Evolutionary conservation across 2,329 filamentous ascomycete genomes (phyloP), one percentile per base, ranked within the genome.

Genomic region (Colletotrichum acutatum): DNA sequence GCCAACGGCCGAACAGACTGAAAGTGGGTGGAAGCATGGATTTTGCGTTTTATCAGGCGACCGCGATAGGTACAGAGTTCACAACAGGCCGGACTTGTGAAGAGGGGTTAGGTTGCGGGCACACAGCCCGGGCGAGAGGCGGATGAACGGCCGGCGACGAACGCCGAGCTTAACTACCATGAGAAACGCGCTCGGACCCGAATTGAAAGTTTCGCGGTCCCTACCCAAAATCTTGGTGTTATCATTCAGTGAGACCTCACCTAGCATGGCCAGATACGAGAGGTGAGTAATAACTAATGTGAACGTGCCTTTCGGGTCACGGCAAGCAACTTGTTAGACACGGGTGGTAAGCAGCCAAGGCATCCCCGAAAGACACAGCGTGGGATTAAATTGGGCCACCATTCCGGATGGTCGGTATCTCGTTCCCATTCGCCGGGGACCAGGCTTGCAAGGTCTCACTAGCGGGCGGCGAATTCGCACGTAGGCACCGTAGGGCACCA

Each of bases 171-270:
- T 70, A 61, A 66, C 59, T 65, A 57, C 34, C n/a, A 65, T 5
- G 24, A 72, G 59, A 72, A 60, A 70, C 56, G 56, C 46, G 60
- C 70, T 65, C 32, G 56, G 66, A 32, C 66, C 66, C 60, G 70
- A 70, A 65, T 57, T 12, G 14, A 67, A 66, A 65, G 54, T 22
- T 61, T 61, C 46, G 42, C 70, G 54, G 54, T 70, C 60, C 26
- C 12, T 11, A 11, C 46, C 32, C 14, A 12, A 12, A 42, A 9
- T 32, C 24, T 30, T 12, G 4, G 19, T 22, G 30, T 22, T 30
- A 24, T 24, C n/a, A 19, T 11, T 34, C 28, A 30, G 46, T 30
- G 19, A 42, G 26, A 30, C 34, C 16, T 11, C 28, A n/a, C 8
- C 11, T 4, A 3, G n/a, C 5, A 24, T 62, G 54, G 22, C 11